phyloP scores from a whole-genome alignment of 192 early-diverging fungal species.

The Powellomyces hirtus region DNA sequence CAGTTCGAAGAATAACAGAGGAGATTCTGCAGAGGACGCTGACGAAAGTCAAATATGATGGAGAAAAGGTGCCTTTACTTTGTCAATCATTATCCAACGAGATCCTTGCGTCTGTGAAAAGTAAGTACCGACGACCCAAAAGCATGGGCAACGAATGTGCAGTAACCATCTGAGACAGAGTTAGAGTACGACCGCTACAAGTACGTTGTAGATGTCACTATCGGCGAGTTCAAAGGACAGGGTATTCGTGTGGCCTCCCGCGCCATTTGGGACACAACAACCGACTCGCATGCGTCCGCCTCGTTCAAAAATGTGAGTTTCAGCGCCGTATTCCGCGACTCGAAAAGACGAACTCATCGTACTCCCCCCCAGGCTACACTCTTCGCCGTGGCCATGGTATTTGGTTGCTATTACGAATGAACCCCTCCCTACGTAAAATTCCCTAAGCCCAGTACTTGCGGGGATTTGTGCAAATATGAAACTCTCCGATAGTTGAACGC shows the following conservation, averaged over 20 bases:
- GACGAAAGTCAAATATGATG: conserved; percentile 53
- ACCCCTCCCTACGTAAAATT: not conserved
- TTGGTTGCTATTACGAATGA: conserved; percentile 53
- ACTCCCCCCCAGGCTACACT: conserved; percentile 36
- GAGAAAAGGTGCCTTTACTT: conserved; percentile 46
- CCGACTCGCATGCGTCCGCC: conserved; percentile 53
- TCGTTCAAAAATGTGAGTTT: conserved; percentile 56
- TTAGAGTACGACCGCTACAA: conserved; percentile 58
- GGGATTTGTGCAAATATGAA: not conserved
- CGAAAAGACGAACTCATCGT: no score
- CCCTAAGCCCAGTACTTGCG: not conserved
- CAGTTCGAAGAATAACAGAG: conserved; percentile 32
- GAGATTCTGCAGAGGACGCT: conserved; percentile 44
- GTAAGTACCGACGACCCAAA: conserved; percentile 24
- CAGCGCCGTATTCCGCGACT: no score
- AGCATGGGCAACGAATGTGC: not conserved
- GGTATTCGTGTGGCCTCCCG: conserved; percentile 54
- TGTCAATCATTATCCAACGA: conserved; percentile 50
- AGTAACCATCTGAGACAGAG: conserved; percentile 35
- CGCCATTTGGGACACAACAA: conserved; percentile 54
- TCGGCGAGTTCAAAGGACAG: conserved; percentile 63
- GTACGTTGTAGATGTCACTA: conserved; percentile 53
- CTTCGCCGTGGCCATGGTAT: conserved; percentile 55
- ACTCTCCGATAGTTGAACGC: no score
- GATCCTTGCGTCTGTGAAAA: conserved; percentile 53